Conservation (phyloP, 257 asterid species). For the Oldenlandia corymbosa region DNA sequence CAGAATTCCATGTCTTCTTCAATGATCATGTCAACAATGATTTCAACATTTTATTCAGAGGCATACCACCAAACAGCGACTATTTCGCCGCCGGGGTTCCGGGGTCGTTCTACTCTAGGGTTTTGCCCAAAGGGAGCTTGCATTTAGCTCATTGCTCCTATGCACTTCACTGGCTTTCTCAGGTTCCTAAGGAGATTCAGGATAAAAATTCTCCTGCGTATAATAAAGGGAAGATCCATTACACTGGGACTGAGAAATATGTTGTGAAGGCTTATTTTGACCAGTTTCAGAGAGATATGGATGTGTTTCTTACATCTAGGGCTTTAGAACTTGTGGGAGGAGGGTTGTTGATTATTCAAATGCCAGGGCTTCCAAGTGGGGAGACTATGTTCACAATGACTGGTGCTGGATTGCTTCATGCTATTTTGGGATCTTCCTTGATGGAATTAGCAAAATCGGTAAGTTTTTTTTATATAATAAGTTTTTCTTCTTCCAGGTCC, state of each 20-base stretch:
- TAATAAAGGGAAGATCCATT: slow-evolving; percentile 34
- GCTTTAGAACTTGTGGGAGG: slow-evolving; percentile 31
- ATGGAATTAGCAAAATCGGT: slow-evolving; percentile 35
- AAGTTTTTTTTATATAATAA: not conserved
- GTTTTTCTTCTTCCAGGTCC: not conserved
- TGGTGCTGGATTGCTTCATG: slow-evolving; percentile 26
- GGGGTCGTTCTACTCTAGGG: slow-evolving; percentile 31
- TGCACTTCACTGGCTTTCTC: slow-evolving; percentile 41
- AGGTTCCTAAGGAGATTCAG: slow-evolving; percentile 22
- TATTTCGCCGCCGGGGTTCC: slow-evolving; percentile 34
- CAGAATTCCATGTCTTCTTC: slow-evolving; percentile 34
- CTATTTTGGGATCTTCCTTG: slow-evolving; percentile 32
- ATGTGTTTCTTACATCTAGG: slow-evolving; percentile 23
- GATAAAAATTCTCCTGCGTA: slow-evolving; percentile 20
- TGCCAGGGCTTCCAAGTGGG: slow-evolving; percentile 36
- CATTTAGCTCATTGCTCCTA: slow-evolving; percentile 31
- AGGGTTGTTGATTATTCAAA: slow-evolving; percentile 27
- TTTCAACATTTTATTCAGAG: slow-evolving; percentile 40
- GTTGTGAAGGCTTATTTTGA: slow-evolving; percentile 28
- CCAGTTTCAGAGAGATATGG: slow-evolving; percentile 28
- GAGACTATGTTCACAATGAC: slow-evolving; percentile 12
- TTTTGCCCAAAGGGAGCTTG: slow-evolving; percentile 25
- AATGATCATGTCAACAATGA: slow-evolving; percentile 34
- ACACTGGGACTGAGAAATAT: slow-evolving; percentile 21
- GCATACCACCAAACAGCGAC: slow-evolving; percentile 1